These are phyloP conservation scores for Fusarium mexicanum DNA, from an alignment of 2,329 filamentous ascomycete genomes.

Conservation along the genomic window DNA sequence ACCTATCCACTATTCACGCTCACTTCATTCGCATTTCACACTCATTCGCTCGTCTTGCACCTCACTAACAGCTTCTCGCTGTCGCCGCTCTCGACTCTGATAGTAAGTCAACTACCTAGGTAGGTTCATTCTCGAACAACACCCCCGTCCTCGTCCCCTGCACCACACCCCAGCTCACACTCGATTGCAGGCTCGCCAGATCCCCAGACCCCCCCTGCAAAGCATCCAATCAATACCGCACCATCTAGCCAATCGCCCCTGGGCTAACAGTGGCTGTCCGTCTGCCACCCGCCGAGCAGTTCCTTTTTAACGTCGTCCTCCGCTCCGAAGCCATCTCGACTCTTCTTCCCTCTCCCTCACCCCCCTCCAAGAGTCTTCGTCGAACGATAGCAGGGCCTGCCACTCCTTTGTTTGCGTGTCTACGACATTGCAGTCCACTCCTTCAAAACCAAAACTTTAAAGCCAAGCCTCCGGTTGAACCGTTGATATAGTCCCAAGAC, in stretches of 20 bases:
- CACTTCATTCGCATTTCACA: background rate
- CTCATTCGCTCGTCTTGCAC: background rate
- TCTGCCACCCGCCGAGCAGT: conserved; percentile 37
- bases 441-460: conserved; percentile 40
- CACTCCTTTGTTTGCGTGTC: conserved; percentile 47
- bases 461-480: conserved; percentile 43
- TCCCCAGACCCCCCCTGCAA: conserved; percentile 32
- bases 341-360: conserved; percentile 37
- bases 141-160: conserved; percentile 3
- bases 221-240: conserved; percentile 38
- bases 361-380: conserved; percentile 42
- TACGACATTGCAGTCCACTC: conserved; percentile 48
- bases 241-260: conserved; percentile 34
- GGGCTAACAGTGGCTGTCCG: conserved; percentile 33
- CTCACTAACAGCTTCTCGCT: conserved; percentile 12
- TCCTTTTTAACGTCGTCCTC: conserved; percentile 45
- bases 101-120: background rate
- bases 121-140: background rate
- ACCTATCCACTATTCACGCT: background rate
- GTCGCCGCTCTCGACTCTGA: conserved; percentile 8
- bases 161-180: conserved; percentile 22
- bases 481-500: conserved; percentile 41
- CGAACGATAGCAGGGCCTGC: conserved; percentile 41
- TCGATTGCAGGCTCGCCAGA: conserved; percentile 34
- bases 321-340: conserved; percentile 37